A percentile compares a stretch with the other conserved stretches of the same genome.
phyloP scores from a whole-genome alignment of 164 flowering plant species.

The Litsea cubeba region DNA sequence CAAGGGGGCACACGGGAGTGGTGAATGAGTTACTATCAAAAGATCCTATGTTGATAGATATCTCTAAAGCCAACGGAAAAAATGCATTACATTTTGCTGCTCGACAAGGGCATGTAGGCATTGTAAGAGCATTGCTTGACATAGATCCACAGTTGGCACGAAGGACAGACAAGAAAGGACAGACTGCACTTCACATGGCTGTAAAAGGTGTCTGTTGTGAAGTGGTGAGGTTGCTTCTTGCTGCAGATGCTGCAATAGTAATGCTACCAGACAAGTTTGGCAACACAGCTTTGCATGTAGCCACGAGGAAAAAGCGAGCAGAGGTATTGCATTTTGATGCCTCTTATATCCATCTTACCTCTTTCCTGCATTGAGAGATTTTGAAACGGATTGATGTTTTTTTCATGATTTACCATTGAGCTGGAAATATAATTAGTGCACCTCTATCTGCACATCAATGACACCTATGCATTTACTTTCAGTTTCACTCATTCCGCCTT shows the following conservation, averaged over 20 bases:
- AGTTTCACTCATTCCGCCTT: too few relatives aligned
- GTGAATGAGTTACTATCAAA: conserved; percentile 57
- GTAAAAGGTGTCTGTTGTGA: conserved; percentile 75
- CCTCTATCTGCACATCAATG: too few relatives aligned
- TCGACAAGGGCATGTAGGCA: conserved; percentile 70
- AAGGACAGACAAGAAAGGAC: conserved; percentile 81
- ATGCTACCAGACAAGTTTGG: conserved; percentile 87
- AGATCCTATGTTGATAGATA: conserved; percentile 19
- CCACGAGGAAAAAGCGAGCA: conserved; percentile 78
- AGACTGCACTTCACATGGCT: conserved; percentile 87
- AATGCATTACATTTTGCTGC: conserved; percentile 81
- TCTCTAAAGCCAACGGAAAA: conserved; percentile 68
- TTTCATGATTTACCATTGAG: not conserved
- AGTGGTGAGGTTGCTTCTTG: conserved; percentile 69
- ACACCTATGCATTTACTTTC: too few relatives aligned
- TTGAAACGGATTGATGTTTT: not conserved
- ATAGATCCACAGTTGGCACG: conserved; percentile 73
- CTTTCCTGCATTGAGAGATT: not conserved
- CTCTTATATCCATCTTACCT: not conserved
- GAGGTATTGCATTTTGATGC: conserved; percentile 43
- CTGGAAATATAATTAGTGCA: not conserved
- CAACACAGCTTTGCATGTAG: conserved; percentile 79
- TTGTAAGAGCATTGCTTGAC: conserved; percentile 60
- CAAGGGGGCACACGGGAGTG: conserved; percentile 66
- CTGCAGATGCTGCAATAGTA: conserved; percentile 78